A percentile compares a stretch with the other conserved stretches of the same genome.
phyloP scores from a whole-genome alignment of 768 basidiomycete genomes.

The Pulveroboletus sp. region DNA sequence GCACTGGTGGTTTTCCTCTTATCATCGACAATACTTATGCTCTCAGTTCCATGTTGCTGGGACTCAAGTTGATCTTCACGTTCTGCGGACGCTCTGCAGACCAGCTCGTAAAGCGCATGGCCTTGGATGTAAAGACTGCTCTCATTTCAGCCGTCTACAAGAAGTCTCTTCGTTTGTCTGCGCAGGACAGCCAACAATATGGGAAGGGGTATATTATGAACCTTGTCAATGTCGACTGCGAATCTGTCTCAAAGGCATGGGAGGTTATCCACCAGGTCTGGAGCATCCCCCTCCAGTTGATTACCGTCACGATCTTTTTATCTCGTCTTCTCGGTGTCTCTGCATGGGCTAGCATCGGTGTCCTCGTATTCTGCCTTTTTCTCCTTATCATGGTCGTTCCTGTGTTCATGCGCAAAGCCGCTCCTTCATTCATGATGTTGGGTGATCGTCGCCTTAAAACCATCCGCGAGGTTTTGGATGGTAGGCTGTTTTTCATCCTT shows the following conservation, averaged over 20 bases:
- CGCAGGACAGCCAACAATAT: conserved; percentile 25
- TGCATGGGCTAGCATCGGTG: conserved; percentile 29
- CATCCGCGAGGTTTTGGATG: conserved; percentile 28
- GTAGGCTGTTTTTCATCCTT: conserved; percentile 4
- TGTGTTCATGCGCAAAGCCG: conserved; percentile 31
- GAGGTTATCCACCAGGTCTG: conserved; percentile 26
- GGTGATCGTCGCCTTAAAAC: conserved; percentile 29
- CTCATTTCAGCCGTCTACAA: conserved; percentile 31
- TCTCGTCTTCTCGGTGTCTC: conserved; percentile 28
- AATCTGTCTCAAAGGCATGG: conserved; percentile 30
- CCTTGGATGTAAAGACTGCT: conserved; percentile 28
- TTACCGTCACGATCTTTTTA: conserved; percentile 19
- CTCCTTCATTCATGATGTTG: conserved; percentile 26
- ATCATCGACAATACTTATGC: conserved; percentile 24
- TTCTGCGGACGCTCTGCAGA: conserved; percentile 29
- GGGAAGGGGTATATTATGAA: conserved; percentile 29
- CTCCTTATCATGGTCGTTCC: conserved; percentile 30
- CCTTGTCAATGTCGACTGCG: conserved; percentile 30
- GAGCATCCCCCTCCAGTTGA: conserved; percentile 28
- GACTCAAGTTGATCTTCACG: conserved; percentile 22
- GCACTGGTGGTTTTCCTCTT: conserved; percentile 30
- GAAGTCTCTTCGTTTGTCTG: conserved; percentile 28
- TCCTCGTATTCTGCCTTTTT: conserved; percentile 22
- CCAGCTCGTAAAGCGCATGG: conserved; percentile 29
- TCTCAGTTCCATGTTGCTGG: conserved; percentile 23